Percentiles rank a stretch among this genome's conserved stretches.
Conservation (phyloP, 306 rosid genomes). For the Malus sieversii region DNA sequence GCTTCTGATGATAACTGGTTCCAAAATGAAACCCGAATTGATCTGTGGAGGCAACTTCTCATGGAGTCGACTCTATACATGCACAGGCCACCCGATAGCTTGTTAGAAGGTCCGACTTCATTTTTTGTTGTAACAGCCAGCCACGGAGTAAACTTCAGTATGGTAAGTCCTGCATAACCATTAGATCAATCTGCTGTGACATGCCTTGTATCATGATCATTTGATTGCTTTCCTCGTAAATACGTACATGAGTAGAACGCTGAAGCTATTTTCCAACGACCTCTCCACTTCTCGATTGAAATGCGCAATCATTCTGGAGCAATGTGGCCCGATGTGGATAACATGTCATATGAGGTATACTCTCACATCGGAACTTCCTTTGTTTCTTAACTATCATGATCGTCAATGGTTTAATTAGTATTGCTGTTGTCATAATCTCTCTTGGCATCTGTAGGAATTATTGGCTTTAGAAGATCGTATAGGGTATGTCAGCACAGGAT, state of each 20-base stretch:
- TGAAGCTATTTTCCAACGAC: slow-evolving; percentile 1
- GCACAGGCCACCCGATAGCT: not conserved
- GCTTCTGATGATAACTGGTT: not conserved
- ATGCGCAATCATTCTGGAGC: slow-evolving; percentile 2
- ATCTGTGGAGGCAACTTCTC: slow-evolving; percentile 7
- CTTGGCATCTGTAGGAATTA: slow-evolving; percentile 1
- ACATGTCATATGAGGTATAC: slow-evolving; percentile 18
- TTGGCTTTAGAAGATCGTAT: slow-evolving; percentile 21
- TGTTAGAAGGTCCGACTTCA: slow-evolving; percentile 4
- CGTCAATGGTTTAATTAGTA: not conserved
- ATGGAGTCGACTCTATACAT: slow-evolving; percentile 12
- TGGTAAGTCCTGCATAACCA: not conserved
- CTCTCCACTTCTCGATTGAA: not conserved
- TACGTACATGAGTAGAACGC: not conserved
- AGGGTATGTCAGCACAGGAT: slow-evolving; percentile 20
- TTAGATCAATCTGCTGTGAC: not conserved
- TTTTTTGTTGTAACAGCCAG: not conserved
- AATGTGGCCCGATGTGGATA: slow-evolving; percentile 22
- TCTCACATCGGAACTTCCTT: not conserved
- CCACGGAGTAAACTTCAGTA: not conserved
- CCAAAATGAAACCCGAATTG: not conserved
- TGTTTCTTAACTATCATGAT: not conserved
- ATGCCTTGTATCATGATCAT: not conserved
- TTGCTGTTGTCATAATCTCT: not conserved
- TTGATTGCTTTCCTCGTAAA: not conserved